Evolutionary conservation across 75 land plant genomes (phyloP), one percentile per base, ranked within the genome.

Genomic region (Ceratopteris richardii): DNA sequence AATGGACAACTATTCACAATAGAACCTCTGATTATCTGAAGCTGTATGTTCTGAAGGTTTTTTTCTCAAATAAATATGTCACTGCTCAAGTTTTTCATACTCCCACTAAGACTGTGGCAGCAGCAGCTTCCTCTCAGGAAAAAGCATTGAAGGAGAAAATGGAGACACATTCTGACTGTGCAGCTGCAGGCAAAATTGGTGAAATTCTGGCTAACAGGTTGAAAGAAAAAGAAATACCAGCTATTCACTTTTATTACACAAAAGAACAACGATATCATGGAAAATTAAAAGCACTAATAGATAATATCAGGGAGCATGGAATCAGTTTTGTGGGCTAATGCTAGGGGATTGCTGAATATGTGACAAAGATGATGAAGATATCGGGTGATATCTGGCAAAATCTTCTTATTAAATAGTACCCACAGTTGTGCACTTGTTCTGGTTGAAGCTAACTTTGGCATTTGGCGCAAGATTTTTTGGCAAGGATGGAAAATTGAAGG

Each of bases 211-310:
- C 76, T 0, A 77, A 82, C 44, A 60, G 97, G 12, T 61, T 88
- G 44, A 69, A 82, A 68, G 58, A 58, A 18, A 73, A 82, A 55
- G 70, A 75, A n/a, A 77, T 91, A 3, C 83, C 92, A 14, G 85
- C 80, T 18, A 76, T 91, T 18, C 25, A 80, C 37, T 77, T 81
- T 23, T 62, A 65, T 54, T 67, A 83, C 43, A 77, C 76, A 61
- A 73, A 79, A 51, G 86, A 84, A 11, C 90, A 89, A 66, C 80
- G 62, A 44, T 89, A 86, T 39, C 95, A 89, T 61, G 95, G 95
- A 16, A 86, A 86, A 66, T 71, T 85, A 22, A 89, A 86, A 56
- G 90, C 95, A 14, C n/a, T n/a, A n/a, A n/a, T n/a, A n/a, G n/a
- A n/a, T n/a, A n/a, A n/a, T n/a, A n/a, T n/a, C n/a, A n/a, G n/a